Base-by-base conservation (phyloP, 2,329 filamentous ascomycete species). In the Didymella sp. region DNA sequence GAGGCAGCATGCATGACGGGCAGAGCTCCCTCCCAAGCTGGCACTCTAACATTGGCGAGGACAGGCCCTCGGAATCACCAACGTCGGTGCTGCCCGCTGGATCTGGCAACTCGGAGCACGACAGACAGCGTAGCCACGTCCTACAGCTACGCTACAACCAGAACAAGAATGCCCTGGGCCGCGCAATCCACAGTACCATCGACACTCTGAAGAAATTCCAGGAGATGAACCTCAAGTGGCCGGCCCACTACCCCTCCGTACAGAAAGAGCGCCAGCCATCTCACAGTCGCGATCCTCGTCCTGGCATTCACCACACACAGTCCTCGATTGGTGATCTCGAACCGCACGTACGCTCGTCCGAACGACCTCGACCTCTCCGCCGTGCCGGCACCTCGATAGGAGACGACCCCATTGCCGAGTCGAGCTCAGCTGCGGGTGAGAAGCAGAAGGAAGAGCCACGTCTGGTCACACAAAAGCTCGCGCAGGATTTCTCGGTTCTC, bases 61-160 rank as follows among this genome's bases (percentile, higher is more conserved):
- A 88, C 71, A 78, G 81, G 60, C 85, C 83, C 37, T 86, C 83
- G 21, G 84, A 84, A 27, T 76, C 78, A 35, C 83, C 84, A 70
- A 84, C 84, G 25, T 79, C 84, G 45, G 77, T 81, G 25, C 69
- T 78, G 30, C 71, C 77, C 30, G 83, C 82, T 65, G 78, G 82
- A 45, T 77, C 74, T 54, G 81, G 73, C 76, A 65, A 66, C 33
- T 80, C 81, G 41, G 87, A 90, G 48, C 80, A 86, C 62, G 89
- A 91, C 71, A 84, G 85, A 68, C 84, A 74, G 85, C 64, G 91
- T 33, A 90, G 89, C 71, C 91, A 96, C 76, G 87, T 97, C 45
- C 89, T 96, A 72, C 95, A 98, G 79, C 84, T 98, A 63, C 91
- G 91, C 82, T 97, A 96, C 79, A 98, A 98, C 76, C 87, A 92